These are phyloP conservation scores for Coemansia sp. DNA, from an alignment of 192 early-diverging fungal genomes.

Conservation along the genomic window DNA sequence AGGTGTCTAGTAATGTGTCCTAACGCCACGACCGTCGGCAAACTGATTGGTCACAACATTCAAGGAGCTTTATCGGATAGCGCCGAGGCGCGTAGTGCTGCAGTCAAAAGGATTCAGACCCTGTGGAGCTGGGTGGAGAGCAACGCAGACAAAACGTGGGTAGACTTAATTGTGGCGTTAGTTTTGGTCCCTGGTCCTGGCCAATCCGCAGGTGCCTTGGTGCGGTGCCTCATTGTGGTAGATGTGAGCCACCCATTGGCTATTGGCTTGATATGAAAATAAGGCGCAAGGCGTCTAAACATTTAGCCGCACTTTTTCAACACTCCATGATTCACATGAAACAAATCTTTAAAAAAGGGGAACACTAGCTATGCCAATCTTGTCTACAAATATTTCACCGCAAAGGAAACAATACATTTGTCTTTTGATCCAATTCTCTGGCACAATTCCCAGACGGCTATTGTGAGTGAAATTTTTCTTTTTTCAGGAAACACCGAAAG, in stretches of 20 bases:
- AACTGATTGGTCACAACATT: conserved; percentile 8
- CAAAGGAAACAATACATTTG: too few relatives aligned
- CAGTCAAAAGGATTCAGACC: neutral
- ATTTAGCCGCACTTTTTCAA: neutral
- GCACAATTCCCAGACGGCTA: neutral
- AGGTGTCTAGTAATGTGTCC: conserved; percentile 18
- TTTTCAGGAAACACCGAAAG: too few relatives aligned
- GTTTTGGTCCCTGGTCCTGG: conserved; percentile 16
- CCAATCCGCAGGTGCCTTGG: neutral
- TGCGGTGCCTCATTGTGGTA: conserved; percentile 7
- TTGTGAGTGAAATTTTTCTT: neutral
- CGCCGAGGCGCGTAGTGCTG: neutral
- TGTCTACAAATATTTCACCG: neutral
- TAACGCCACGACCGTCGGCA: neutral
- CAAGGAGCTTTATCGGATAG: neutral
- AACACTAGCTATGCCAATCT: neutral
- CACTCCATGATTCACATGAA: too few relatives aligned
- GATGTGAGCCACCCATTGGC: conserved; percentile 5
- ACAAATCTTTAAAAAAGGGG: neutral
- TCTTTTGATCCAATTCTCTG: too few relatives aligned
- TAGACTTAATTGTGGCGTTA: conserved; percentile 9
- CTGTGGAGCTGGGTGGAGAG: conserved; percentile 7
- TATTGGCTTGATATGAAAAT: neutral
- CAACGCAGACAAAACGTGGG: neutral
- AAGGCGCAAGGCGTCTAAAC: neutral